These are phyloP conservation scores for Bruguiera parviflora DNA, from an alignment of 345 rosid species.

Conservation along the genomic window DNA sequence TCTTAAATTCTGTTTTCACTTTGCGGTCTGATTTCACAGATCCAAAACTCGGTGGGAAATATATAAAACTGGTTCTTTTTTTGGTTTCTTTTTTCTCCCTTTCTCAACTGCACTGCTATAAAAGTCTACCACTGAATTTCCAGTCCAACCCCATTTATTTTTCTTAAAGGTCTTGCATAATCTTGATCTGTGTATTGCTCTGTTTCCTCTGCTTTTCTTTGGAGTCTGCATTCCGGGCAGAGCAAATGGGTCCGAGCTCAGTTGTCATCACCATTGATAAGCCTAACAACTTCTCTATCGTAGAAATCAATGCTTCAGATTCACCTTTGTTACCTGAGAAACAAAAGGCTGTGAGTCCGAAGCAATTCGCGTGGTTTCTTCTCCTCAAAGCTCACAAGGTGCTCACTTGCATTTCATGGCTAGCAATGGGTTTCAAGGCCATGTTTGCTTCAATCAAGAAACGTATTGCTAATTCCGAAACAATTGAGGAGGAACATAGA, in stretches of 20 bases:
- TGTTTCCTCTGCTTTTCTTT: slow-evolving; percentile 5
- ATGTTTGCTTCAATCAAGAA: slow-evolving; percentile 52
- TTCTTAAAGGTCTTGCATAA: background rate
- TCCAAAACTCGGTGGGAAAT: slow-evolving; percentile 8
- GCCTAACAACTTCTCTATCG: slow-evolving; percentile 56
- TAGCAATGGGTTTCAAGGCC: slow-evolving; percentile 38
- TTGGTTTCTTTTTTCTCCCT: background rate
- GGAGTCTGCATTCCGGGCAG: background rate
- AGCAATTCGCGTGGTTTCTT: slow-evolving; percentile 76
- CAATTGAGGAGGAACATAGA: slow-evolving; percentile 53
- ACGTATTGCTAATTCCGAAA: slow-evolving; percentile 44
- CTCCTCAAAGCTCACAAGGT: slow-evolving; percentile 68
- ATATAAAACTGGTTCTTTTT: background rate
- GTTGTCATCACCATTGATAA: slow-evolving; percentile 78
- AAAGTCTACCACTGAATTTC: slow-evolving; percentile 21
- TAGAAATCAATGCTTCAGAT: slow-evolving; percentile 62
- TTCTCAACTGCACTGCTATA: slow-evolving; percentile 12
- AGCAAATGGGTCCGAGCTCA: slow-evolving; percentile 68
- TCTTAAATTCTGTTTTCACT: slow-evolving; percentile 23
- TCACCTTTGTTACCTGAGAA: slow-evolving; percentile 59
- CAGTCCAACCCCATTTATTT: slow-evolving; percentile 3
- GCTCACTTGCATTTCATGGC: slow-evolving; percentile 57
- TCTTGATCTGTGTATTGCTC: slow-evolving; percentile 29
- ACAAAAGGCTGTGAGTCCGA: slow-evolving; percentile 62
- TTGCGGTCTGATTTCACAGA: slow-evolving; percentile 6